Base-by-base conservation (phyloP, 768 basidiomycete species). In the Termitomyces sp. region DNA sequence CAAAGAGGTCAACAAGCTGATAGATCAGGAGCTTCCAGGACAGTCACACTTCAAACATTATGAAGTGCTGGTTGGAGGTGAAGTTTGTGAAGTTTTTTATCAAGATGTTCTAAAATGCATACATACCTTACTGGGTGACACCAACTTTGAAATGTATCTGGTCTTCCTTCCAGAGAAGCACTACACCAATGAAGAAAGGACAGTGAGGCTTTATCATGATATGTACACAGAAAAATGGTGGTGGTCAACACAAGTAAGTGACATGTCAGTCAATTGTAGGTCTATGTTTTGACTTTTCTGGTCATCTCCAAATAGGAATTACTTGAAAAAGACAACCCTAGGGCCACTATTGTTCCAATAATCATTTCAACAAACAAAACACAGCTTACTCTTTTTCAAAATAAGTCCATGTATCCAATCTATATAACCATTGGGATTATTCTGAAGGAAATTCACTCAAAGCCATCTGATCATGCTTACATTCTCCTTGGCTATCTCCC, bases 151-250 rank as follows among this genome's bases (percentile, higher is more conserved):
- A 0, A 40, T 27, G 1, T 51, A 71, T 27, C 63, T 77, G 2
- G 50, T 66, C 0, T 64, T 71, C 54, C 50, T 50, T 0, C 74
- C 76, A 0, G 74, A 74, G 56, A 54, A 64, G 5, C 74, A 75
- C 43, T 78, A 69, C 49, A 22, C 61, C 8, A 10, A 26, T 9
- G 24, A 26, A 4, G 46, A 27, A 26, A 9, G 30, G 10, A 67
- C 51, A 74, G 76, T 33, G 67, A 30, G 7, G 30, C 30, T 30
- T 7, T 30, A 30, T 30, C 30, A 30, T 30, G 30, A 30, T 30
- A 30, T 77, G 66, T 63, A 77, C 24, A 77, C 73, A 0, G 75
- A 73, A 0, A 69, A 68, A 51, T 80, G 79, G 79, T 79, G 78
- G 78, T 80, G 78, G 78, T 27, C 43, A 16, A 70, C 70, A 1